These are phyloP conservation scores for Debaryomyces hansenii DNA, from an alignment of 805 yeast species.

Conservation along the genomic window DNA sequence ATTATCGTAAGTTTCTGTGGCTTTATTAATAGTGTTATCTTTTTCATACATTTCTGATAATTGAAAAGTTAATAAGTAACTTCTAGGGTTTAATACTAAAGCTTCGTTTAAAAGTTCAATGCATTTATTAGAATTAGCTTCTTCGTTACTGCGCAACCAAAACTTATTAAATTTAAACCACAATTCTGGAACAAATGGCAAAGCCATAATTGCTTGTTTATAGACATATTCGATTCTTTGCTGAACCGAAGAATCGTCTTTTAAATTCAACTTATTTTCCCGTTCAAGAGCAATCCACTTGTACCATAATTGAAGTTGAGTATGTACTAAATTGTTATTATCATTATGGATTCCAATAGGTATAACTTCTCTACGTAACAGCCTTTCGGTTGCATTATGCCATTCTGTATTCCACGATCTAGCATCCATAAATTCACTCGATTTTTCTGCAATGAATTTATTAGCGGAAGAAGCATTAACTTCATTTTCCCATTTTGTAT, in stretches of 20 bases:
- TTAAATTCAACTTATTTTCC: conserved; percentile 63
- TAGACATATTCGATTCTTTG: conserved; percentile 71
- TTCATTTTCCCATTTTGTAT: conserved; percentile 81
- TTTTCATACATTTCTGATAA: conserved; percentile 71
- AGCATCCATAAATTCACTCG: conserved; percentile 84
- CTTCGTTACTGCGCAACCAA: conserved; percentile 30
- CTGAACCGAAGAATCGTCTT: conserved; percentile 44
- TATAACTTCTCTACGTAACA: conserved; percentile 43
- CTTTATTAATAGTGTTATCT: conserved; percentile 48
- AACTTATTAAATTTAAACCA: conserved; percentile 67
- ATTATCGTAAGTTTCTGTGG: conserved; percentile 48
- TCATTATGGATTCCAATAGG: conserved; percentile 21
- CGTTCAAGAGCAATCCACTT: conserved; percentile 81
- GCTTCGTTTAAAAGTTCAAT: conserved; percentile 55
- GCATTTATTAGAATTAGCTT: conserved; percentile 40
- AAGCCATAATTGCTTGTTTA: conserved; percentile 61
- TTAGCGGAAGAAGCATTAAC: conserved; percentile 75
- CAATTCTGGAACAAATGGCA: conserved; percentile 67
- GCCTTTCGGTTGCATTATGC: conserved; percentile 51
- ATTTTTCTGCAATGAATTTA: conserved; percentile 77
- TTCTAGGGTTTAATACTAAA: conserved; percentile 62
- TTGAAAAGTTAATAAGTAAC: conserved; percentile 65
- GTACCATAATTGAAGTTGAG: conserved; percentile 60
- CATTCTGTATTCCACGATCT: conserved; percentile 75
- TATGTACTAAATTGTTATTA: conserved; percentile 18